Base-by-base conservation (phyloP, 352 stramenopile genomes). In the Saprolegnia parasitica region DNA sequence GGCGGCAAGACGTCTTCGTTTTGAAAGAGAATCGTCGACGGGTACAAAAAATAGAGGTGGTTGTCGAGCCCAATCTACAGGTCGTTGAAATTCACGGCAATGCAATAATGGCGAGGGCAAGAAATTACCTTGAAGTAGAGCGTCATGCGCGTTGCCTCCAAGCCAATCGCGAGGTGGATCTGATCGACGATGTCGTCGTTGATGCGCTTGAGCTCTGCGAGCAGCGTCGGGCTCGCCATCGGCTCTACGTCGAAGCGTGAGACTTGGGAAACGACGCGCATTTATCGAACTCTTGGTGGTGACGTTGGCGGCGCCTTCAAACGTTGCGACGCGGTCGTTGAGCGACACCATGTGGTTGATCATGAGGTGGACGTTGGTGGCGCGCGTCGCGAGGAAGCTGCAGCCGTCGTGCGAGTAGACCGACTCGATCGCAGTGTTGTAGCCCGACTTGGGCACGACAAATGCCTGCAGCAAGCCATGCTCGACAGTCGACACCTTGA, bases 31-130 rank as follows among this genome's bases (percentile, higher is more conserved):
- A 91, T 57, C 78, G 87, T 83, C 23, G 83, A 75, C 65, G 78
- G 83, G 80, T 81, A 91, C 39, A 90, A 39, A n/a, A 91, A 66
- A 40, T 89, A 91, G 39, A 91, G 77, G 24, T 76, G 80, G n/a
- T 79, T 71, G 39, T 89, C 81, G 15, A 74, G 72, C 11, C 83
- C 83, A 52, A 86, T 73, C 82, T 90, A 66, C 18, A 49, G 39
- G 62, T 29, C 16, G 35, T 23, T 10, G n/a, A 35, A 0, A 61
- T 26, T 0, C 42, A 65, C 15, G 8, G 20, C n/a, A n/a, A n/a
- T n/a, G n/a, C n/a, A n/a, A n/a, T n/a, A n/a, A n/a, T n/a, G 35
- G 65, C 13, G 18, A 16, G 50, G 15, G 20, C 58, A 8, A 32
- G n/a, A 4, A n/a, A 61, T 56, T 67, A 88, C 81, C 75, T 91